These are phyloP conservation scores for Pisolithus marmoratus DNA, from an alignment of 768 basidiomycete genomes.

Conservation along the genomic window DNA sequence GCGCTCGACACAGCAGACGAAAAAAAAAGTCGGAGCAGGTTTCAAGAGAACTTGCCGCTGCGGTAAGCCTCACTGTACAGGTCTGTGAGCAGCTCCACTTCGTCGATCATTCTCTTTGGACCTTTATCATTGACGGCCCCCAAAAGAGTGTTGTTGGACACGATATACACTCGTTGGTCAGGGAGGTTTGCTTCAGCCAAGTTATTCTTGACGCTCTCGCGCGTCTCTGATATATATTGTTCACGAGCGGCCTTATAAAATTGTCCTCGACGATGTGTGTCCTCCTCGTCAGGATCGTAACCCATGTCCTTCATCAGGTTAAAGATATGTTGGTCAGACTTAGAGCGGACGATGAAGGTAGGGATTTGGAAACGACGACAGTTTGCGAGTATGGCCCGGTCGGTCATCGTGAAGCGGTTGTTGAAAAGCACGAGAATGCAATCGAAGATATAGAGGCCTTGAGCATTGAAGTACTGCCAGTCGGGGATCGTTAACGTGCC, in stretches of 20 bases:
- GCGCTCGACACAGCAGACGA: too few relatives aligned
- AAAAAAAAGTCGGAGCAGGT: too few relatives aligned
- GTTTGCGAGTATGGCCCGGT: slow-evolving; percentile 28
- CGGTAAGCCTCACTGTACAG: neutral
- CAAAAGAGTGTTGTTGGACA: slow-evolving; percentile 8
- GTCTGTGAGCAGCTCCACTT: slow-evolving; percentile 1
- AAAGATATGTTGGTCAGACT: slow-evolving; percentile 11
- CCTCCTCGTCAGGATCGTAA: slow-evolving; percentile 14
- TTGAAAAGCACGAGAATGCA: slow-evolving; percentile 29
- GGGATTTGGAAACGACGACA: slow-evolving; percentile 28
- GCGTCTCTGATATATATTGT: slow-evolving; percentile 8
- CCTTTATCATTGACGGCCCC: slow-evolving; percentile 1
- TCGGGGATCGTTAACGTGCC: slow-evolving; percentile 27
- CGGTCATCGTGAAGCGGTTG: slow-evolving; percentile 30
- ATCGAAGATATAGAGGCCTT: slow-evolving; percentile 33
- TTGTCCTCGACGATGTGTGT: neutral
- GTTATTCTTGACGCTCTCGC: slow-evolving; percentile 5
- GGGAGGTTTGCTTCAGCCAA: slow-evolving; percentile 5
- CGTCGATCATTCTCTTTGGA: slow-evolving; percentile 1
- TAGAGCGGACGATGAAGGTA: slow-evolving; percentile 24
- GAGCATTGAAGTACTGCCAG: slow-evolving; percentile 33
- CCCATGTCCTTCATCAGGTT: slow-evolving; percentile 21
- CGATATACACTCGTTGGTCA: slow-evolving; percentile 8
- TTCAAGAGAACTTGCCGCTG: too few relatives aligned
- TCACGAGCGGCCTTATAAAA: slow-evolving; percentile 5